phyloP scores from a whole-genome alignment of 225 moss, liverwort and hornwort genomes.

The Pseudoscleropodium purum region DNA sequence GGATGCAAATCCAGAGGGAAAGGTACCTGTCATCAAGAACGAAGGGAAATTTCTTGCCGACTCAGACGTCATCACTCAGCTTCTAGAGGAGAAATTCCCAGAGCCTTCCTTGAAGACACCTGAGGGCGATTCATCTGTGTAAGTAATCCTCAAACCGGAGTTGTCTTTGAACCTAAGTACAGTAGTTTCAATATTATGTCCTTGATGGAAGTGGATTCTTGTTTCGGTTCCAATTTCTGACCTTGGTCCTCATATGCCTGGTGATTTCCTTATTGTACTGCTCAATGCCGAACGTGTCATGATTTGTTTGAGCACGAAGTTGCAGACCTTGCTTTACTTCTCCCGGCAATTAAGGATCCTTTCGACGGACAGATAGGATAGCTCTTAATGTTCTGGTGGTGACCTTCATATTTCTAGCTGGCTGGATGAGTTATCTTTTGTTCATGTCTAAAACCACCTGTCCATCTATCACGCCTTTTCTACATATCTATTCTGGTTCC shows the following conservation, averaged over 20 bases:
- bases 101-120: slow-evolving; percentile 63
- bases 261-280: neutral
- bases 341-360: neutral
- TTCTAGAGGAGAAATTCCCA: slow-evolving; percentile 68
- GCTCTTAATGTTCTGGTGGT: neutral
- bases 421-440: neutral
- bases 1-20: slow-evolving; percentile 87
- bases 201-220: neutral
- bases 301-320: neutral
- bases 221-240: neutral
- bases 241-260: neutral
- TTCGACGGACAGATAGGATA: neutral
- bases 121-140: slow-evolving; percentile 41
- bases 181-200: neutral
- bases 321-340: neutral
- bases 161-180: neutral
- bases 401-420: neutral
- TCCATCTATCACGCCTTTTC: neutral
- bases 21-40: slow-evolving; percentile 87
- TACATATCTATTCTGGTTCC: neutral
- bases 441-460: neutral
- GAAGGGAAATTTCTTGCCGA: slow-evolving; percentile 81
- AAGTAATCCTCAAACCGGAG: slow-evolving; percentile 3
- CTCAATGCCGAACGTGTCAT: neutral
- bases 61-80: slow-evolving; percentile 79